Percentiles rank a stretch among this genome's conserved stretches.
phyloP scores from a whole-genome alignment of 2,329 filamentous ascomycete genomes.

The Monilinia laxa region DNA sequence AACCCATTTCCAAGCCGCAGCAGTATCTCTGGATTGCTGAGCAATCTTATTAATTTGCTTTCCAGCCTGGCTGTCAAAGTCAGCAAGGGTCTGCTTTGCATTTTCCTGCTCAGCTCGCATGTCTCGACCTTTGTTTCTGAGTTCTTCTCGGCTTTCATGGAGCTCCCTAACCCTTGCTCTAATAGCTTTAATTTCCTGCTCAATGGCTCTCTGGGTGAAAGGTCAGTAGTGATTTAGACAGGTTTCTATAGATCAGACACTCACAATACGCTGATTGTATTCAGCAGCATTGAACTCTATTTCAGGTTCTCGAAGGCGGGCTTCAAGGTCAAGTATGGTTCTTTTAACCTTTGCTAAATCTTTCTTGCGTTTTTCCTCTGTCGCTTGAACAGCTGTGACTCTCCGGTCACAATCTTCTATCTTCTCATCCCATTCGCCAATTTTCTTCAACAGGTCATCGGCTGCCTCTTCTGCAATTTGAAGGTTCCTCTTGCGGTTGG shows the following conservation, averaged over 20 bases:
- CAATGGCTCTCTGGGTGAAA: conserved; percentile 53
- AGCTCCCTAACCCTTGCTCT: conserved; percentile 42
- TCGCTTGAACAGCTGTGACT: conserved; percentile 53
- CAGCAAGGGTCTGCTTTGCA: conserved; percentile 51
- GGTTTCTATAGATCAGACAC: conserved; percentile 38
- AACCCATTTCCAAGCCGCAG: conserved; percentile 78
- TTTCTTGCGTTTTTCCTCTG: conserved; percentile 49
- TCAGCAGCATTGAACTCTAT: conserved; percentile 66
- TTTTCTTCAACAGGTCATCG: conserved; percentile 42
- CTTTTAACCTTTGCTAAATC: conserved; percentile 52
- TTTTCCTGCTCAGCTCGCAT: conserved; percentile 44
- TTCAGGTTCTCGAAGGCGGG: conserved; percentile 59
- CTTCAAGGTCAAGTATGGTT: conserved; percentile 63
- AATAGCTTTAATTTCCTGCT: conserved; percentile 55
- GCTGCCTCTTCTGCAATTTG: conserved; percentile 54
- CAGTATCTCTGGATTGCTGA: conserved; percentile 60
- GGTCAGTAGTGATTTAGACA: not conserved
- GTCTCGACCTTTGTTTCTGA: conserved; percentile 40
- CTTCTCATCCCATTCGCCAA: conserved; percentile 46
- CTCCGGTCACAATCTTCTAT: conserved; percentile 45
- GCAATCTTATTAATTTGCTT: conserved; percentile 68
- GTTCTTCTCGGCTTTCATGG: conserved; percentile 34
- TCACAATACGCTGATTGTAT: conserved; percentile 72
- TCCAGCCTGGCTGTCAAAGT: conserved; percentile 71
- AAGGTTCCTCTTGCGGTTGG: conserved; percentile 54